A percentile compares a stretch with the other conserved stretches of the same genome.
Evolutionary conservation across 2,329 filamentous ascomycete species (phyloP).

Genomic region (Colletotrichum tabaci): DNA sequence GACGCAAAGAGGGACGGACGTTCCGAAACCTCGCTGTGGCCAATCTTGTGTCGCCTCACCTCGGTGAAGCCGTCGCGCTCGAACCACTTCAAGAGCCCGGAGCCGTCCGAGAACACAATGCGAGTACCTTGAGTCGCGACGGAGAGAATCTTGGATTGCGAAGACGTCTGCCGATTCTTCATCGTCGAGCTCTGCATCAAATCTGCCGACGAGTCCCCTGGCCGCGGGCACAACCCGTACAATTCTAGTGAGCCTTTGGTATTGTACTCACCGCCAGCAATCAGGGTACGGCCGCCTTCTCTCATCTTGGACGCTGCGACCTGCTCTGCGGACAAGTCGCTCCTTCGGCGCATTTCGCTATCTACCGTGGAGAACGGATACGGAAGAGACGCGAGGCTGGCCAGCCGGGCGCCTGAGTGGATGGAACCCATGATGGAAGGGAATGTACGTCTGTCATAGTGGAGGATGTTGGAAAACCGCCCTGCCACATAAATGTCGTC

Average conservation of each 20-base stretch:
- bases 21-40: slow-evolving; percentile 65
- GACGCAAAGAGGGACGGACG: slow-evolving; percentile 66
- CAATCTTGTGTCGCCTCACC: slow-evolving; percentile 68
- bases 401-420: slow-evolving; percentile 86
- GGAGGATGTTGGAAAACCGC: slow-evolving; percentile 88
- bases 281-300: slow-evolving; percentile 74
- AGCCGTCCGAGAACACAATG: slow-evolving; percentile 86
- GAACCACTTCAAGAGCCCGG: slow-evolving; percentile 90
- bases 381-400: slow-evolving; percentile 79
- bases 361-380: slow-evolving; percentile 76
- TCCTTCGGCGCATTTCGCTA: slow-evolving; percentile 69
- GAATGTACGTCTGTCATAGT: slow-evolving; percentile 91
- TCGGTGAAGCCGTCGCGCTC: slow-evolving; percentile 84
- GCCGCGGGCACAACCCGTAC: slow-evolving; percentile 71
- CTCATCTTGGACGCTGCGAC: slow-evolving; percentile 68
- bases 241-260: slow-evolving; percentile 91
- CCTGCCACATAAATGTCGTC: slow-evolving; percentile 91
- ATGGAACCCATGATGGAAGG: slow-evolving; percentile 82
- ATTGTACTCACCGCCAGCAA: slow-evolving; percentile 92
- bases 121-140: slow-evolving; percentile 86
- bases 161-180: slow-evolving; percentile 88
- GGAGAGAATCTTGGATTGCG: slow-evolving; percentile 84
- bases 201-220: slow-evolving; percentile 38
- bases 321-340: slow-evolving; percentile 69
- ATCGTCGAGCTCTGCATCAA: slow-evolving; percentile 63